These are phyloP conservation scores for Phytophthora nicotianae DNA, from an alignment of 352 stramenopile species.

Conservation along the genomic window DNA sequence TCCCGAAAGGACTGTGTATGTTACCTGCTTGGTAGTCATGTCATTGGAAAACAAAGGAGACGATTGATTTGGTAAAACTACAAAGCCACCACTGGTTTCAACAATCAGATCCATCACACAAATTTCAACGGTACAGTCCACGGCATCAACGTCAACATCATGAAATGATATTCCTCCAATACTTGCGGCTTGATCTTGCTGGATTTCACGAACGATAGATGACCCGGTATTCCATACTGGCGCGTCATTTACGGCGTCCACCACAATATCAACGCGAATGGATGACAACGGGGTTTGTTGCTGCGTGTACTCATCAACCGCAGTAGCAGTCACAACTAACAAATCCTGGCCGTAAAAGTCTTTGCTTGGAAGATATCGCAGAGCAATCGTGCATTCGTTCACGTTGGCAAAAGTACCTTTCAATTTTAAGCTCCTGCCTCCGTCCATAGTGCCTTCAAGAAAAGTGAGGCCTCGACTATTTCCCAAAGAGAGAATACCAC, in stretches of 20 bases:
- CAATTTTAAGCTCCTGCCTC: constrained; percentile 15
- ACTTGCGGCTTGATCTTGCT: constrained; percentile 31
- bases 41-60: constrained; percentile 21
- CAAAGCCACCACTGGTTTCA: constrained; percentile 42
- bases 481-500: constrained; percentile 34
- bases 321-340: constrained; percentile 43
- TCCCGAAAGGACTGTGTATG: constrained; percentile 45
- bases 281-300: constrained; percentile 38
- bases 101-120: constrained; percentile 67
- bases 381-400: constrained; percentile 38
- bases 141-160: constrained; percentile 46
- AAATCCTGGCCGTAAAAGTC: constrained; percentile 57
- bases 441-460: constrained; percentile 20
- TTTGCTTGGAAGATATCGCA: constrained; percentile 47
- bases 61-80: constrained; percentile 41
- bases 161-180: constrained; percentile 48
- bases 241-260: constrained; percentile 63
- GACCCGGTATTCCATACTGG: constrained; percentile 55
- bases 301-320: constrained; percentile 52
- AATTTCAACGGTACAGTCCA: constrained; percentile 26
- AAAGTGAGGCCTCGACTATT: constrained; percentile 29
- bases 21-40: constrained; percentile 12
- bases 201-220: constrained; percentile 22
- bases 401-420: constrained; percentile 54
- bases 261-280: constrained; percentile 34